phyloP scores from a whole-genome alignment of 2,329 filamentous ascomycete species.

The Gyromitra esculenta region DNA sequence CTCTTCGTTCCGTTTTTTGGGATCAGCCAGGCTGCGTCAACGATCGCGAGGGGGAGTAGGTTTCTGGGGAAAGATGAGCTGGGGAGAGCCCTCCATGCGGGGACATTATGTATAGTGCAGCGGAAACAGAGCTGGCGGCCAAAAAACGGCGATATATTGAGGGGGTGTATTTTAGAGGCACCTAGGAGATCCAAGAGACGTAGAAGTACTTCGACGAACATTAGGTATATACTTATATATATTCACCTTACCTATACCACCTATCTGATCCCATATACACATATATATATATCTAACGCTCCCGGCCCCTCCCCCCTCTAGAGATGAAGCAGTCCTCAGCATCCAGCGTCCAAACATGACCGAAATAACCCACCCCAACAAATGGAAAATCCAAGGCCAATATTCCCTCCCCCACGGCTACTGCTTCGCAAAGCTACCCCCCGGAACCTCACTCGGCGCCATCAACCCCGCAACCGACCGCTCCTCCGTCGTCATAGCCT shows the following conservation, averaged over 20 bases:
- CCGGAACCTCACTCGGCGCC: slow-evolving; percentile 48
- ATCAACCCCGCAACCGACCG: slow-evolving; percentile 47
- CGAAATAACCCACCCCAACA: slow-evolving; percentile 21
- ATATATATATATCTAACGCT: slow-evolving; percentile 4
- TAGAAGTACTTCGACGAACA: slow-evolving; percentile 1
- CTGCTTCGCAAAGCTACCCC: slow-evolving; percentile 47
- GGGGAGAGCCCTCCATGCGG: slow-evolving; percentile 47
- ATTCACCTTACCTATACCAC: neutral
- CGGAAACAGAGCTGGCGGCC: slow-evolving; percentile 51
- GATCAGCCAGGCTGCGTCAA: slow-evolving; percentile 48
- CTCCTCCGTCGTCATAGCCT: slow-evolving; percentile 46
- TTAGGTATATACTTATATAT: slow-evolving; percentile 19
- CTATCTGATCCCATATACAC: neutral
- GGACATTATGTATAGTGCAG: slow-evolving; percentile 47
- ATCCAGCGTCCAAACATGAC: slow-evolving; percentile 38
- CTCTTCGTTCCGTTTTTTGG: slow-evolving; percentile 54
- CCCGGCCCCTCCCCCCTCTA: neutral
- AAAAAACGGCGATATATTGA: slow-evolving; percentile 44
- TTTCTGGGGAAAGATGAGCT: slow-evolving; percentile 51
- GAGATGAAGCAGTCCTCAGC: slow-evolving; percentile 41
- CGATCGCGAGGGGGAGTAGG: slow-evolving; percentile 50
- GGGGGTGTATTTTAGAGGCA: slow-evolving; percentile 47
- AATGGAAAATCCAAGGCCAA: slow-evolving; percentile 53
- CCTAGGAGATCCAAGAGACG: slow-evolving; percentile 33
- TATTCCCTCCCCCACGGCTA: slow-evolving; percentile 51